These are phyloP conservation scores for Aureobasidium leucospermi DNA, from an alignment of 2,329 filamentous ascomycete genomes.

Conservation along the genomic window DNA sequence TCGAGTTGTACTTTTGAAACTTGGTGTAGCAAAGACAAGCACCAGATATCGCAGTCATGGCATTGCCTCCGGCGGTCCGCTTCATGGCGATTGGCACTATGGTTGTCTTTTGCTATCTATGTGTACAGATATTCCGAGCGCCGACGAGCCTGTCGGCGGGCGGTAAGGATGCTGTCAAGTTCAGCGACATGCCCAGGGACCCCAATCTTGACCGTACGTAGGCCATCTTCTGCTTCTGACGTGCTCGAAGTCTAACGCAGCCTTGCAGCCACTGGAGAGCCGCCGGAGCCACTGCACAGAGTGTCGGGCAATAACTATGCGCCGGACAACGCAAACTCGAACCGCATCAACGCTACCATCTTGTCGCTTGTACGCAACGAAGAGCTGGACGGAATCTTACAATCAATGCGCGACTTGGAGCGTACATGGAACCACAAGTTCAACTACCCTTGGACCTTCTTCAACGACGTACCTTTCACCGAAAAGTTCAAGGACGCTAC, in stretches of 20 bases:
- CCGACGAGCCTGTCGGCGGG: slow-evolving; percentile 35
- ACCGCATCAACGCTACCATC: slow-evolving; percentile 87
- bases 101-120: slow-evolving; percentile 68
- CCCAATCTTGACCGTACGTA: slow-evolving; percentile 78
- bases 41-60: slow-evolving; percentile 51
- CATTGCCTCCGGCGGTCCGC: slow-evolving; percentile 76
- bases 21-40: background rate
- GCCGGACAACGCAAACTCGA: slow-evolving; percentile 64
- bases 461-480: slow-evolving; percentile 91
- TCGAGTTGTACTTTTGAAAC: background rate
- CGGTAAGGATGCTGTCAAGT: slow-evolving; percentile 28
- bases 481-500: slow-evolving; percentile 88
- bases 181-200: slow-evolving; percentile 63
- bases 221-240: background rate
- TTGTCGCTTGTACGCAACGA: slow-evolving; percentile 87
- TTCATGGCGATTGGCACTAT: slow-evolving; percentile 65
- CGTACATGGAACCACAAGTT: slow-evolving; percentile 97
- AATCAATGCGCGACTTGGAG: slow-evolving; percentile 86
- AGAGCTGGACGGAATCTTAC: slow-evolving; percentile 75
- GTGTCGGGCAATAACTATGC: slow-evolving; percentile 66
- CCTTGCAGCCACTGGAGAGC: slow-evolving; percentile 68
- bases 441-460: slow-evolving; percentile 99
- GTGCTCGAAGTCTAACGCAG: slow-evolving; percentile 15
- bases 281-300: slow-evolving; percentile 66
- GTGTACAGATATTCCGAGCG: slow-evolving; percentile 65